These are phyloP conservation scores for Aspergillus sp. DNA, from an alignment of 2,329 filamentous ascomycete species.

Conservation along the genomic window DNA sequence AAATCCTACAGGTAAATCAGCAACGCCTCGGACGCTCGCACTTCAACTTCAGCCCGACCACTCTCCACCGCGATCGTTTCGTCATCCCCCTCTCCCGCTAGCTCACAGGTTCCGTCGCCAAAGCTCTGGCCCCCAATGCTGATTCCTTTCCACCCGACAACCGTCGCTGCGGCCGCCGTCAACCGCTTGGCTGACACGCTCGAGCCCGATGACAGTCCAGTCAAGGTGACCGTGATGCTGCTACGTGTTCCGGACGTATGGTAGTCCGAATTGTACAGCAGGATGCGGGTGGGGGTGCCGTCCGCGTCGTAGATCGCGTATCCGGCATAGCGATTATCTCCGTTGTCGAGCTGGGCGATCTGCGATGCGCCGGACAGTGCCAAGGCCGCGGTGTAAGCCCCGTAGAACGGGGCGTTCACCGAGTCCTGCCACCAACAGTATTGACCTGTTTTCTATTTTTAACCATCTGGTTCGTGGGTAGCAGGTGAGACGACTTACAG, in stretches of 20 bases:
- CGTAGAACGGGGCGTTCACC: conserved; percentile 55
- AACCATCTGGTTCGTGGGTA: background rate
- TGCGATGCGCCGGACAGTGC: conserved; percentile 45
- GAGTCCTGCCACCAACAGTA: conserved; percentile 52
- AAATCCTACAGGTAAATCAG: conserved; percentile 43
- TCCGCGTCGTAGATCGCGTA: conserved; percentile 48
- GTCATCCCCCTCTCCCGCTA: background rate
- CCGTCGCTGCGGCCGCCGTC: conserved; percentile 49
- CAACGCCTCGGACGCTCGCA: conserved; percentile 51
- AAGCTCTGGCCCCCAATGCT: conserved; percentile 50
- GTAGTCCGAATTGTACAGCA: conserved; percentile 42
- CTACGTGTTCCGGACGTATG: conserved; percentile 25
- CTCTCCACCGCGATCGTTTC: too few species aligned
- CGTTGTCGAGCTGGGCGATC: conserved; percentile 48
- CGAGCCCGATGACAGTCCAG: conserved; percentile 36
- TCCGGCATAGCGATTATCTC: conserved; percentile 44
- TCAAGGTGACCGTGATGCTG: conserved; percentile 42
- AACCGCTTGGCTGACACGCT: conserved; percentile 46
- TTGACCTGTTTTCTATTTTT: conserved; percentile 28
- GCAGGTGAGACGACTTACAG: conserved; percentile 34
- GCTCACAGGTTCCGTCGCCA: conserved; percentile 45
- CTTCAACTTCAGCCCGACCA: conserved; percentile 31
- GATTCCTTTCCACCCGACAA: conserved; percentile 40
- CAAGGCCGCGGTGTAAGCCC: conserved; percentile 51
- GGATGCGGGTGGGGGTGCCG: conserved; percentile 32